Evolutionary conservation across 2,329 filamentous ascomycete genomes (phyloP).

Genomic region (Fusarium devonianum): DNA sequence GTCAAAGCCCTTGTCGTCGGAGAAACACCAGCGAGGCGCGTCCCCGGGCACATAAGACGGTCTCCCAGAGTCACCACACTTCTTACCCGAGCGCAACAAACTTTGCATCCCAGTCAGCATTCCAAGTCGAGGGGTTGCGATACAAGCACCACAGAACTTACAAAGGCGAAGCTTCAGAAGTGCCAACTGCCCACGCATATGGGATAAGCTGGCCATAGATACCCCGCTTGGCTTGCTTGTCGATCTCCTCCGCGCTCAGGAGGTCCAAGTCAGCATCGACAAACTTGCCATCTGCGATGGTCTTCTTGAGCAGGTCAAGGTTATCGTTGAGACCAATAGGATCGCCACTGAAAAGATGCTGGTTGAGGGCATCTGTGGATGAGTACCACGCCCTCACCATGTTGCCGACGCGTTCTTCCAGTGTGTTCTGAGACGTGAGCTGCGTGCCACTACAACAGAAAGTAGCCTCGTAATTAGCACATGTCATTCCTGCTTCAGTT

Average conservation of each 20-base stretch:
- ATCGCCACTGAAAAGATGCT: constrained; percentile 2
- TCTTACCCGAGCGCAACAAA: neutral
- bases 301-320: constrained; percentile 1
- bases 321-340: constrained; percentile 9
- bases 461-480: neutral
- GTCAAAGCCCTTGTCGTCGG: neutral
- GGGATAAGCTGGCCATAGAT: constrained; percentile 9
- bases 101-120: neutral
- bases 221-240: constrained; percentile 1
- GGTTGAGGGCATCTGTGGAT: constrained; percentile 1
- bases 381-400: constrained; percentile 8
- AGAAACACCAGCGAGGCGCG: neutral
- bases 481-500: too few relatives aligned
- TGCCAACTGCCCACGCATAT: neutral
- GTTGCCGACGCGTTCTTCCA: neutral
- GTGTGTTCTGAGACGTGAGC: constrained; percentile 5
- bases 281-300: neutral
- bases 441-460: neutral
- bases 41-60: neutral
- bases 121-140: too few relatives aligned
- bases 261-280: neutral
- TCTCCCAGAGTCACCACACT: neutral
- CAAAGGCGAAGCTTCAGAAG: neutral
- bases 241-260: constrained; percentile 3
- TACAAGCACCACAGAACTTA: neutral